Percentiles rank a stretch among this genome's conserved stretches.
These are phyloP conservation scores for Corniculantispora saksenae DNA, from an alignment of 2,329 filamentous ascomycete genomes.

Conservation along the genomic window DNA sequence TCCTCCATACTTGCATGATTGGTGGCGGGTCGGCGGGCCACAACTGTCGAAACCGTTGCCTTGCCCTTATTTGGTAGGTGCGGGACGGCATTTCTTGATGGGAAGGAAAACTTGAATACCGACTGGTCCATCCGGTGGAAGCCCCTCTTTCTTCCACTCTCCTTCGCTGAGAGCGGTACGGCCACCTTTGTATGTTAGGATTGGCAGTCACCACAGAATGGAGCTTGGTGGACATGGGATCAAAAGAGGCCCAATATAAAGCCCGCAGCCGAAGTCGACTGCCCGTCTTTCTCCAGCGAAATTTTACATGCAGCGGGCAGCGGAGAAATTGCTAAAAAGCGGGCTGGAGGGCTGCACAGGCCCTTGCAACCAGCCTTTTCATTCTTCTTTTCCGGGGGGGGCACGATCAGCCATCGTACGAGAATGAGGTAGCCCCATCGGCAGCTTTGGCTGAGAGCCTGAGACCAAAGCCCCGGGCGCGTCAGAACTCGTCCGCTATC, in stretches of 20 bases:
- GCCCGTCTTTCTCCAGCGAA: background rate
- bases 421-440: constrained; percentile 6
- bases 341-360: background rate
- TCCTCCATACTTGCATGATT: constrained; percentile 3
- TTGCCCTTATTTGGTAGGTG: background rate
- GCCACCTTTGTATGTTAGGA: background rate
- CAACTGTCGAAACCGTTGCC: background rate
- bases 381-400: background rate
- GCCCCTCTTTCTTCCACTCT: background rate
- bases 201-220: background rate
- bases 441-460: background rate
- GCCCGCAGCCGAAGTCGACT: background rate
- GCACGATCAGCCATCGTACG: constrained; percentile 18
- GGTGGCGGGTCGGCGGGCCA: constrained; percentile 3
- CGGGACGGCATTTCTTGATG: background rate
- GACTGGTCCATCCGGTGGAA: background rate
- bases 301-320: background rate
- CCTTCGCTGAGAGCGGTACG: background rate
- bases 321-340: constrained; percentile 5
- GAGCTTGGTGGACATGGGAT: background rate
- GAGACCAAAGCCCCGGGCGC: background rate
- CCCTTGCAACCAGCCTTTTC: background rate
- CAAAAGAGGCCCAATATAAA: background rate
- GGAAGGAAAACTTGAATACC: background rate
- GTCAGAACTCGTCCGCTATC: background rate